phyloP scores from a whole-genome alignment of 2,329 filamentous ascomycete genomes.

The Ophiosphaerella narmari region DNA sequence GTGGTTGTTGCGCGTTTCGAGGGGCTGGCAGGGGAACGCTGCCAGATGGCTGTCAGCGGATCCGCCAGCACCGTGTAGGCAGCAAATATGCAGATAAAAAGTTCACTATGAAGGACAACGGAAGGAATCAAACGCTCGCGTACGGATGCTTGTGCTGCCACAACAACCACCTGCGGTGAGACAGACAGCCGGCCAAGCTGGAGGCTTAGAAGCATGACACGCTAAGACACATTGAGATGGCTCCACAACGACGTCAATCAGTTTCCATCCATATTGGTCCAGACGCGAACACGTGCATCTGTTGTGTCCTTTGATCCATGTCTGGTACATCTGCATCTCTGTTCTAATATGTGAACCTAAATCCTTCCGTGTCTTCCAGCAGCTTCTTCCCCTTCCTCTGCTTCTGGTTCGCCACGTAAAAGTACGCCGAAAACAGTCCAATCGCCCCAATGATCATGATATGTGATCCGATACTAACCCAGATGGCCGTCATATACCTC shows the following conservation, averaged over 20 bases:
- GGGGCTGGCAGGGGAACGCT: constrained; percentile 26
- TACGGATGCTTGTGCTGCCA: constrained; percentile 21
- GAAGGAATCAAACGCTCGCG: constrained; percentile 5
- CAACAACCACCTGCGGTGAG: constrained; percentile 16
- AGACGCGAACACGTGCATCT: neutral
- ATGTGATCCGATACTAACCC: constrained; percentile 66
- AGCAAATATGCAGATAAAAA: neutral
- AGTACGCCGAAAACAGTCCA: constrained; percentile 57
- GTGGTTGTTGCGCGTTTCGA: constrained; percentile 20
- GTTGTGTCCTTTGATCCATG: neutral
- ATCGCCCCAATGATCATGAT: constrained; percentile 63
- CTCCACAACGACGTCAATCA: constrained; percentile 27
- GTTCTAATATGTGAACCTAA: constrained; percentile 51
- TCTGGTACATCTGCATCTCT: neutral
- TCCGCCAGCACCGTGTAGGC: constrained; percentile 8
- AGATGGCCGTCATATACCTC: constrained; percentile 67
- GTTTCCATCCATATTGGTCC: constrained; percentile 2
- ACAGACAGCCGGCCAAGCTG: constrained; percentile 18
- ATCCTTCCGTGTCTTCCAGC: constrained; percentile 57
- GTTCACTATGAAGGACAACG: neutral
- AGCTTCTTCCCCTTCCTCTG: constrained; percentile 54
- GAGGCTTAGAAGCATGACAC: constrained; percentile 12
- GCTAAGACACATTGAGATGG: constrained; percentile 9
- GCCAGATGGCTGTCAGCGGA: constrained; percentile 11
- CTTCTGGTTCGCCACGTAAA: constrained; percentile 57